Evolutionary conservation across 164 flowering plant species (phyloP).

Genomic region (Nymphaea thermarum): DNA sequence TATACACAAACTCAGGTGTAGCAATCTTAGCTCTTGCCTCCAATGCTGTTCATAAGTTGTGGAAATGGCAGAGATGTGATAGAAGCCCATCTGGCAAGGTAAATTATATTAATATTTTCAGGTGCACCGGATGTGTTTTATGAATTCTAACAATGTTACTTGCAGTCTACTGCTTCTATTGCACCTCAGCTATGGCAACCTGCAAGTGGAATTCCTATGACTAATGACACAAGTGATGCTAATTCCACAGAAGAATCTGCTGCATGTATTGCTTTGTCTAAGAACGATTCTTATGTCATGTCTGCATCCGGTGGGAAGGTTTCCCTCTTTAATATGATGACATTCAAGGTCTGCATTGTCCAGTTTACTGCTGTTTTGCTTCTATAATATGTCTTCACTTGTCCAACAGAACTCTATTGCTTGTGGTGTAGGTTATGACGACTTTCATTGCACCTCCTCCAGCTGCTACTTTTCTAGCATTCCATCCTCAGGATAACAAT

Average conservation of each 20-base stretch:
- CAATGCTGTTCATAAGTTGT: constrained; percentile 59
- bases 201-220: constrained; percentile 49
- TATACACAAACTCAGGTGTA: constrained; percentile 55
- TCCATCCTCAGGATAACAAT: constrained; percentile 76
- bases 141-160: background rate
- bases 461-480: constrained; percentile 64
- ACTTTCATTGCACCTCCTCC: constrained; percentile 78
- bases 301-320: constrained; percentile 66
- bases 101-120: background rate
- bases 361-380: background rate
- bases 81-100: constrained; percentile 54
- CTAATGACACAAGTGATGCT: constrained; percentile 39
- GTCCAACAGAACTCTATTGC: background rate
- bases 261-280: constrained; percentile 58
- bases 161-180: constrained; percentile 50
- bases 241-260: constrained; percentile 46
- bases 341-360: constrained; percentile 37
- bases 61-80: constrained; percentile 71
- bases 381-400: background rate
- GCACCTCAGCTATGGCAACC: constrained; percentile 66
- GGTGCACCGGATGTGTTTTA: background rate
- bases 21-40: constrained; percentile 47
- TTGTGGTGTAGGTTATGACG: constrained; percentile 38
- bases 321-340: constrained; percentile 64
- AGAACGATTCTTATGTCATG: constrained; percentile 57